Evolutionary conservation across 2,329 filamentous ascomycete genomes (phyloP).

Genomic region (Colletotrichum abscissum): DNA sequence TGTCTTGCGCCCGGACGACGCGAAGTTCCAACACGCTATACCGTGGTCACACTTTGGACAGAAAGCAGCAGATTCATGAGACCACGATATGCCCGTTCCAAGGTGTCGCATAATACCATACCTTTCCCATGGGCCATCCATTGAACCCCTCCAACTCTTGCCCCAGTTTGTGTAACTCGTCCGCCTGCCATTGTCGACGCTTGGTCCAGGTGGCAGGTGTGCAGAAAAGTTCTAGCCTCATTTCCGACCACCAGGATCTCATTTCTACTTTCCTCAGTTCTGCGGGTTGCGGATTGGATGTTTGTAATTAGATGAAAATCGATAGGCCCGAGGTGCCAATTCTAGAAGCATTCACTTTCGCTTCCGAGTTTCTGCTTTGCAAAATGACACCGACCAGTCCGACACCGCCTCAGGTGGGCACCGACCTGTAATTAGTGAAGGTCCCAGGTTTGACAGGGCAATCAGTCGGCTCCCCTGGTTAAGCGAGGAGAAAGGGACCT

Average conservation of each 20-base stretch:
- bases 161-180: neutral
- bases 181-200: neutral
- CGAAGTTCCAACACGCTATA: conserved; percentile 5
- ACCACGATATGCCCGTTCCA: conserved; percentile 10
- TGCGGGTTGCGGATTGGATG: neutral
- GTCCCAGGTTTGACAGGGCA: conserved; percentile 2
- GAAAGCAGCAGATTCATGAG: conserved; percentile 2
- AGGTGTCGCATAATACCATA: neutral
- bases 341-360: conserved; percentile 32
- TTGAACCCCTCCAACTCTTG: neutral
- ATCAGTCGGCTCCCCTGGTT: neutral
- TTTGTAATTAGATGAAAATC: conserved; percentile 26
- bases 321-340: conserved; percentile 15
- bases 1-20: conserved; percentile 6
- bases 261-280: neutral
- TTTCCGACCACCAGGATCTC: conserved; percentile 24
- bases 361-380: conserved; percentile 13
- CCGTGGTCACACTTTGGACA: neutral
- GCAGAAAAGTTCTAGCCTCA: conserved; percentile 23
- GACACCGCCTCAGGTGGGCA: conserved; percentile 31
- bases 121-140: neutral
- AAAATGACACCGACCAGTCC: neutral
- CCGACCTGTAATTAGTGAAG: conserved; percentile 21
- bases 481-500: neutral
- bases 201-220: conserved; percentile 8